Percentiles rank a stretch among this genome's conserved stretches.
phyloP scores from a whole-genome alignment of 202 grass and related monocot species.

The Zizania palustris region DNA sequence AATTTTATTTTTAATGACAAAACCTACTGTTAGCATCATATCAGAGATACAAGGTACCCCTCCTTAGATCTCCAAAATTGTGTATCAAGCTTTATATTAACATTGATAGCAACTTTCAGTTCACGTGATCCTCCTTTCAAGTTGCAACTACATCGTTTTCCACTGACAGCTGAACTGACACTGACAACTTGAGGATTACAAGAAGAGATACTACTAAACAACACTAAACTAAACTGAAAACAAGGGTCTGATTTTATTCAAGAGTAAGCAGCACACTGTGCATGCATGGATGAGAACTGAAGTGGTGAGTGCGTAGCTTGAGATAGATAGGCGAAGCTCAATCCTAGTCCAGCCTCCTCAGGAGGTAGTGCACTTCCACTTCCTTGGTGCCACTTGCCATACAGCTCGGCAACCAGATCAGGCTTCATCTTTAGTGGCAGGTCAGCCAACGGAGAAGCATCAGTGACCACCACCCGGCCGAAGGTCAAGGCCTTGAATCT shows the following conservation, averaged over 20 bases:
- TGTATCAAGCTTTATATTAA: too few species aligned
- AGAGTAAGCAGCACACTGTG: not conserved
- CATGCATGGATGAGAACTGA: not conserved
- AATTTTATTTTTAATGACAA: too few species aligned
- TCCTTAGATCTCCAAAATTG: too few species aligned
- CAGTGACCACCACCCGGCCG: slow-evolving; percentile 41
- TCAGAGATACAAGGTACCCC: too few species aligned
- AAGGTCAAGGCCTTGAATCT: slow-evolving; percentile 50
- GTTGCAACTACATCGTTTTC: too few species aligned
- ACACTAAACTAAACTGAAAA: not conserved
- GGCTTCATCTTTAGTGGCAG: slow-evolving; percentile 52
- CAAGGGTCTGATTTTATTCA: not conserved
- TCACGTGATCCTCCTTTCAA: too few species aligned
- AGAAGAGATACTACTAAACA: too few species aligned
- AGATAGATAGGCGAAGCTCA: slow-evolving; percentile 12
- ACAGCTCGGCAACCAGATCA: slow-evolving; percentile 45
- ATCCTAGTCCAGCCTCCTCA: slow-evolving; percentile 47
- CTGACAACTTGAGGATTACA: too few species aligned
- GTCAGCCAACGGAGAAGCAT: not conserved
- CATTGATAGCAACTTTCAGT: too few species aligned
- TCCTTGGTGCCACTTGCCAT: slow-evolving; percentile 57
- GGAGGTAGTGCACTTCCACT: slow-evolving; percentile 62
- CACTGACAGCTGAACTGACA: too few species aligned
- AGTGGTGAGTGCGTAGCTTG: not conserved
- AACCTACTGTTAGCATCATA: too few species aligned